phyloP scores from a whole-genome alignment of 352 stramenopile species.

The Globisporangium splendens region DNA sequence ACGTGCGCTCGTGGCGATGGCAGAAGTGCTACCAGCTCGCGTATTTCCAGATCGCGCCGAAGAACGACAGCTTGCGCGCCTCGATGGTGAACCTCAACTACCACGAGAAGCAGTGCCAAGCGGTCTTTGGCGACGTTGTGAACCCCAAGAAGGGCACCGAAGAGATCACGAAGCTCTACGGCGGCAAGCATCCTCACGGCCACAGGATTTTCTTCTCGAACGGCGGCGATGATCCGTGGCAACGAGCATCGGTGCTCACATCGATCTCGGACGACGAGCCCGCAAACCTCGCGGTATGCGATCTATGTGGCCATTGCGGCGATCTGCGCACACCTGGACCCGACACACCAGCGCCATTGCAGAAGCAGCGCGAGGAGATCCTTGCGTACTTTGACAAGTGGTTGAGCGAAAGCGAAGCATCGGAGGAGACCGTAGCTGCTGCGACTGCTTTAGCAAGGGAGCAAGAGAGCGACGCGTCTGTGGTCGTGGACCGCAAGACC shows the following conservation, averaged over 20 bases:
- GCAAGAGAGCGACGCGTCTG: conserved; percentile 9
- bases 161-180: conserved; percentile 68
- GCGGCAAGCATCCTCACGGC: conserved; percentile 58
- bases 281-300: conserved; percentile 69
- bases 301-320: conserved; percentile 81
- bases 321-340: conserved; percentile 44
- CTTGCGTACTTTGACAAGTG: conserved; percentile 62
- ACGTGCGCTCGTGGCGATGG: conserved; percentile 84
- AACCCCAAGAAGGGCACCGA: conserved; percentile 52
- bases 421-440: background rate
- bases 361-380: conserved; percentile 68
- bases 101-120: conserved; percentile 73
- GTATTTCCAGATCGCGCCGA: conserved; percentile 82
- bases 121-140: conserved; percentile 69
- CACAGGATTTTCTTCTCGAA: conserved; percentile 87
- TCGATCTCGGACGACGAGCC: conserved; percentile 55
- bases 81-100: conserved; percentile 70
- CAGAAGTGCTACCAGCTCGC: conserved; percentile 86
- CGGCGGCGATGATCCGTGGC: conserved; percentile 82
- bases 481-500: conserved; percentile 15
- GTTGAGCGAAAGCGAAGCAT: conserved; percentile 22
- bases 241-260: conserved; percentile 65
- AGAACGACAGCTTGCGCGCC: conserved; percentile 55
- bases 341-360: conserved; percentile 50
- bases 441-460: conserved; percentile 15